A percentile compares a stretch with the other conserved stretches of the same genome.
phyloP scores from a whole-genome alignment of 768 basidiomycete genomes.

The Dentipellis fragilis region DNA sequence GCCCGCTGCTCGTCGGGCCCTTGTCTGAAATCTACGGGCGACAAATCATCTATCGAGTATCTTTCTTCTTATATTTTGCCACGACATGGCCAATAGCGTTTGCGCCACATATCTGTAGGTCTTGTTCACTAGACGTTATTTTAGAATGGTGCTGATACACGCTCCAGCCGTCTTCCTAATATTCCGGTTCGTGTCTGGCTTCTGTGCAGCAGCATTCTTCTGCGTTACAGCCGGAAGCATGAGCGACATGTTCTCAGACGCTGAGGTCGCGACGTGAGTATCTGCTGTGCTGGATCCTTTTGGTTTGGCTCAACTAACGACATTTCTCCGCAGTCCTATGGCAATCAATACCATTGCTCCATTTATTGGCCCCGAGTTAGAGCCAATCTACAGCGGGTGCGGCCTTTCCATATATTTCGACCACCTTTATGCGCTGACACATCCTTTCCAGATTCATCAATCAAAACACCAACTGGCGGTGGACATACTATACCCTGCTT shows the following conservation, averaged over 20 bases:
- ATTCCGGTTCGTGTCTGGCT: constrained; percentile 48
- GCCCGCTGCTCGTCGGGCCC: constrained; percentile 24
- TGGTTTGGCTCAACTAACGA: not conserved
- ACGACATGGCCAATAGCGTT: constrained; percentile 70
- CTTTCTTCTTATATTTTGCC: constrained; percentile 50
- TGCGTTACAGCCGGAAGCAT: constrained; percentile 54
- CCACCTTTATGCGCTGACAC: not conserved
- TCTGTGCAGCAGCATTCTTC: constrained; percentile 47
- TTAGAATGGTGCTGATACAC: not conserved
- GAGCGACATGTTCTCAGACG: constrained; percentile 45
- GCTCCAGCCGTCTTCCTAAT: constrained; percentile 46
- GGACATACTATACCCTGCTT: constrained; percentile 64
- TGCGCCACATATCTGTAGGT: constrained; percentile 51
- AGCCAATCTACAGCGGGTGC: constrained; percentile 52
- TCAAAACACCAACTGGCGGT: constrained; percentile 55
- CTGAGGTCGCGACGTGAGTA: constrained; percentile 49
- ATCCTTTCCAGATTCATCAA: constrained; percentile 1
- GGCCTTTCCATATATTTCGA: constrained; percentile 13
- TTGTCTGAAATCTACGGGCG: constrained; percentile 50
- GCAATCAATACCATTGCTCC: constrained; percentile 42
- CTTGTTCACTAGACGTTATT: not conserved
- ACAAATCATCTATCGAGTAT: constrained; percentile 49
- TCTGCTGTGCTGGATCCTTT: not conserved
- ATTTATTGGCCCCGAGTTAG: constrained; percentile 46
- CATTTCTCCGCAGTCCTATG: constrained; percentile 38